Evolutionary conservation across 2,329 filamentous ascomycete species (phyloP).

Genomic region (Stemphylium beticola): DNA sequence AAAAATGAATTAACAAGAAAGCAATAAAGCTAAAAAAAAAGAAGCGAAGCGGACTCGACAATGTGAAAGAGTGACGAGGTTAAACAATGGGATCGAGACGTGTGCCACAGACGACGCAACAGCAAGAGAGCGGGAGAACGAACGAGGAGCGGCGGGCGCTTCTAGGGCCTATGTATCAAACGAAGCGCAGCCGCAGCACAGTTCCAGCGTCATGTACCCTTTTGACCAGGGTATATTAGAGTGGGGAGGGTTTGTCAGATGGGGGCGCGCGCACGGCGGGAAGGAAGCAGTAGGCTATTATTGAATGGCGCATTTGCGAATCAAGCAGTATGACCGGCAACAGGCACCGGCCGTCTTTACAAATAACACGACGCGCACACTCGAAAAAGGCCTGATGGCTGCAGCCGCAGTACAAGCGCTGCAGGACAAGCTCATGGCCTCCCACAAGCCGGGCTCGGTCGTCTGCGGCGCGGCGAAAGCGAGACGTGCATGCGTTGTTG

Average conservation of each 20-base stretch:
- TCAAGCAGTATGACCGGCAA: conserved; percentile 14
- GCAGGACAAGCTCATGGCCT: not conserved
- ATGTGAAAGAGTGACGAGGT: conserved; percentile 34
- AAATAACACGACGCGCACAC: not conserved
- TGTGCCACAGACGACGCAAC: conserved; percentile 13
- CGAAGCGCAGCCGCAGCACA: not conserved
- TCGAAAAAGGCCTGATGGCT: conserved; percentile 8
- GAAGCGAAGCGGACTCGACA: conserved; percentile 17
- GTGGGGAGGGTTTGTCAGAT: conserved; percentile 11
- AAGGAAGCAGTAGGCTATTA: conserved; percentile 10
- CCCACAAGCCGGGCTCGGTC: too few relatives aligned
- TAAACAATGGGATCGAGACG: conserved; percentile 20
- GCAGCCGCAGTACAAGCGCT: conserved; percentile 10
- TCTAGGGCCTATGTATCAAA: conserved; percentile 15
- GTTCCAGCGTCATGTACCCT: conserved; percentile 4
- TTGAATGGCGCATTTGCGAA: conserved; percentile 17
- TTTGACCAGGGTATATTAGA: conserved; percentile 8
- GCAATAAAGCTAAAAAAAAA: conserved; percentile 10
- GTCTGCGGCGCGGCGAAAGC: not conserved
- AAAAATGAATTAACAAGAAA: conserved; percentile 16
- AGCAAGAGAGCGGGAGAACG: conserved; percentile 8
- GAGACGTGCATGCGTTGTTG: conserved; percentile 3
- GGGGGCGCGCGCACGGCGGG: conserved; percentile 3
- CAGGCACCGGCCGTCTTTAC: conserved; percentile 3
- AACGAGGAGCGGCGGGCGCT: not conserved